These are phyloP conservation scores for Termitomyces sp. DNA, from an alignment of 768 basidiomycete genomes.

Conservation along the genomic window DNA sequence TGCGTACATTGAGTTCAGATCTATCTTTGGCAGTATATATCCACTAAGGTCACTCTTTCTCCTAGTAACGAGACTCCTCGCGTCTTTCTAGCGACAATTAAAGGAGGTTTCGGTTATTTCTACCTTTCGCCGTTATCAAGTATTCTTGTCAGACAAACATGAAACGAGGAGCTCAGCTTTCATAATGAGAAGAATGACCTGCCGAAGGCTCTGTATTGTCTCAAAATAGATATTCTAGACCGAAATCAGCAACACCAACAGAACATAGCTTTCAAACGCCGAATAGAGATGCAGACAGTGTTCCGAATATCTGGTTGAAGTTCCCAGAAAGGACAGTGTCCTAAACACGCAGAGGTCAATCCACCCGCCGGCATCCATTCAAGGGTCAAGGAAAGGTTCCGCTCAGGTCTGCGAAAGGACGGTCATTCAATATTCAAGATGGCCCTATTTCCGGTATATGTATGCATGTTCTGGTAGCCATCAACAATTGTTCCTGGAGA, in stretches of 20 bases:
- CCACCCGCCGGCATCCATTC: constrained; percentile 20
- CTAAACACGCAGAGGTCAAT: constrained; percentile 7
- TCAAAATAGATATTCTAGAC: not conserved
- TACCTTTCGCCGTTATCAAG: not conserved
- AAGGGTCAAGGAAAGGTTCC: constrained; percentile 22
- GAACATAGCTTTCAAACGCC: constrained; percentile 15
- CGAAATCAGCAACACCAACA: not conserved
- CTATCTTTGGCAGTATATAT: too few species aligned
- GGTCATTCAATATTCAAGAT: constrained; percentile 11
- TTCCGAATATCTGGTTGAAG: too few species aligned
- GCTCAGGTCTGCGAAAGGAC: constrained; percentile 16
- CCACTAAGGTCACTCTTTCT: not conserved
- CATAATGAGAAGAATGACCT: not conserved
- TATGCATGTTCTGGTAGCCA: constrained; percentile 17
- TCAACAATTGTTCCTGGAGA: constrained; percentile 27
- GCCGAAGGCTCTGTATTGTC: not conserved
- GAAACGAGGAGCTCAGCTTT: not conserved
- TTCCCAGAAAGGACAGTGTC: constrained; percentile 1
- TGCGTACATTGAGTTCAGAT: too few species aligned
- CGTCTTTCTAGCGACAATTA: not conserved
- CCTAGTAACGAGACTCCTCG: not conserved
- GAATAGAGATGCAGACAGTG: constrained; percentile 9
- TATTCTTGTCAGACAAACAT: not conserved
- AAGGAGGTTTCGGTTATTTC: not conserved
- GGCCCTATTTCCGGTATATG: not conserved